A percentile compares a stretch with the other conserved stretches of the same genome.
Evolutionary conservation across 768 basidiomycete genomes (phyloP).

Genomic region (Boletales sp.): DNA sequence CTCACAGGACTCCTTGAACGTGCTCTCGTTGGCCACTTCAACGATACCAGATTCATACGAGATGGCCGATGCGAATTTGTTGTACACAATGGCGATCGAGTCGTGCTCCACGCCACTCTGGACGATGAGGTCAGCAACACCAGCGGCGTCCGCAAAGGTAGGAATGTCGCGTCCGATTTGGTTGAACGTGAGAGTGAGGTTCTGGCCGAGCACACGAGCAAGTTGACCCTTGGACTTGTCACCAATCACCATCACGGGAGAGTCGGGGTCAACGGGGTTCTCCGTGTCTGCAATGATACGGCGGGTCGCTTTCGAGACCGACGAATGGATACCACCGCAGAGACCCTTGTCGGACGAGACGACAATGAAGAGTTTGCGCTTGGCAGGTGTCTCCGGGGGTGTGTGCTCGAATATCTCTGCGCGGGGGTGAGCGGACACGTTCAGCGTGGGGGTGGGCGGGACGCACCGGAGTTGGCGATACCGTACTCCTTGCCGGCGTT

Average conservation of each 20-base stretch:
- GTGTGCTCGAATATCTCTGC: constrained; percentile 86
- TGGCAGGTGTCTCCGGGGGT: constrained; percentile 59
- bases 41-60: constrained; percentile 79
- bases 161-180: constrained; percentile 98
- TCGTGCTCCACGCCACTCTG: constrained; percentile 86
- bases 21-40: constrained; percentile 78
- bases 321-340: constrained; percentile 99
- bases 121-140: constrained; percentile 89
- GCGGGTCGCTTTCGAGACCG: constrained; percentile 87
- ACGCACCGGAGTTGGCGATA: constrained; percentile 78
- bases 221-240: constrained; percentile 98
- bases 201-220: constrained; percentile 55
- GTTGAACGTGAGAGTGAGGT: constrained; percentile 87
- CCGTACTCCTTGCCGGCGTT: constrained; percentile 89
- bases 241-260: constrained; percentile 82
- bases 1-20: constrained; percentile 78
- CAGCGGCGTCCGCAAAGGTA: constrained; percentile 93
- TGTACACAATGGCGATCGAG: constrained; percentile 75
- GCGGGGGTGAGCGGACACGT: constrained; percentile 4
- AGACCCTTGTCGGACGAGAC: constrained; percentile 98
- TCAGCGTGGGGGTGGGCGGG: constrained; percentile 1
- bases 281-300: constrained; percentile 56
- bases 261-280: constrained; percentile 50
- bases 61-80: constrained; percentile 85
- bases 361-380: constrained; percentile 88